Evolutionary conservation across 345 rosid genomes (phyloP), one percentile per base, ranked within the genome.

Genomic region (Linum trigynum): DNA sequence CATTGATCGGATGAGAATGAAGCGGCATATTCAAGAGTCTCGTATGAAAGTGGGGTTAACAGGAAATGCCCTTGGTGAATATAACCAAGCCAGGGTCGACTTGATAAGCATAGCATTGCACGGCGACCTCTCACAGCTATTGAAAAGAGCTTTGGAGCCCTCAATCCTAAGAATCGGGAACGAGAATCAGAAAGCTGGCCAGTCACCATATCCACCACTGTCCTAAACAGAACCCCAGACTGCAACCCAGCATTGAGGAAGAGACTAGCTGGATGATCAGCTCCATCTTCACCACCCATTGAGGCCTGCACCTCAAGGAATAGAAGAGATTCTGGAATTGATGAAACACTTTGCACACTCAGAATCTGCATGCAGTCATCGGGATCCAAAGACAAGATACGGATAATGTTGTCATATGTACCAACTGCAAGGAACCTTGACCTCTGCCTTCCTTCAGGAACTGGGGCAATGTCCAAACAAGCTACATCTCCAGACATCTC

Each of bases 401-500:
- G 96, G 45, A 90, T 83, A 38, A 97, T 88, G 70, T 90, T 86
- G 79, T 94, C 99, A 69, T 85, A 94, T 16, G 97, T 90, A 64
- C 99, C 97, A 41, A 94, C 99, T 3, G 95, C 99, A 73, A 94
- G 99, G 64, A 94, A 94, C 10, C 96, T 89, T 5, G 99, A 94
- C 76, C 99, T 94, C 61, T 88, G 90, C 73, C 99, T 94, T 67
- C 99, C 99, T 91, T 90, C 99, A 64, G 99, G 99, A 69, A 94
- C 99, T 39, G 99, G 92, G 40, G 99, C 97, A 67, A 94, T 94
- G 80, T 90, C 99, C 76, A 94, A 73, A 77, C 97, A 94, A 53
- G 99, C 99, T 71, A 94, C 99, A 74, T 94, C 99, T 62, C 97
- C 99, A 45, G 97, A 84, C 97, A 94, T 90, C 79, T 94, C 99